Base-by-base conservation (phyloP, 345 rosid genomes). In the Hibiscus tridactylites region DNA sequence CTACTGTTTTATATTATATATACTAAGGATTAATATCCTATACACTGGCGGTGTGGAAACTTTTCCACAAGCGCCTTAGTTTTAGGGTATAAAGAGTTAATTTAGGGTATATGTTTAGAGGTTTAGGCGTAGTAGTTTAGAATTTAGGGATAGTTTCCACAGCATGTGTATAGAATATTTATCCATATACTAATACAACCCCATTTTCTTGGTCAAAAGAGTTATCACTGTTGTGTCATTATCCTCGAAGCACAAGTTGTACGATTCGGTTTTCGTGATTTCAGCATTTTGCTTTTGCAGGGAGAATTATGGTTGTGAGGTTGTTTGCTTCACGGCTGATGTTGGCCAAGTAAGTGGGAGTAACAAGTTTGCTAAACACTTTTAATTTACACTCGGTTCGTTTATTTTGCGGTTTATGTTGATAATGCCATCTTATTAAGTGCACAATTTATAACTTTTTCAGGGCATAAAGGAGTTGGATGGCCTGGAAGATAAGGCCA, bases 241-340 rank as follows among this genome's bases (percentile, higher is more conserved):
- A 21, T 65, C 42, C 53, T 65, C 6, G 69, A 42, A 42, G n/a
- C n/a, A n/a, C n/a, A n/a, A n/a, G n/a, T n/a, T 29, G 19, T 42
- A 7, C 1, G 49, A 5, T 42, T 42, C 10, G 46, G 9, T 42
- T 42, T 42, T 42, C 46, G 5, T 26, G 58, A 67, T 46, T 29
- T 79, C 39, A 17, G 6, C 60, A 67, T 64, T 72, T 53, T 54
- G 9, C 28, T 61, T 44, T 69, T 78, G 26, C 79, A 95, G 97
- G 83, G 97, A 92, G 83, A 95, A 90, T 68, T 95, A 95, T 79
- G 96, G 96, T n/a, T 95, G 98, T 71, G 98, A 95, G 82, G 99
- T 95, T 82, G 99, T 95, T 71, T 95, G 99, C 85, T 95, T 95
- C 83, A 95, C 99, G 6, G 98, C 97, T 0, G 98, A 95, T 75